A percentile compares a stretch with the other conserved stretches of the same genome.
These are phyloP conservation scores for Paecilomyces niveus DNA, from an alignment of 2,329 filamentous ascomycete genomes.

Conservation along the genomic window DNA sequence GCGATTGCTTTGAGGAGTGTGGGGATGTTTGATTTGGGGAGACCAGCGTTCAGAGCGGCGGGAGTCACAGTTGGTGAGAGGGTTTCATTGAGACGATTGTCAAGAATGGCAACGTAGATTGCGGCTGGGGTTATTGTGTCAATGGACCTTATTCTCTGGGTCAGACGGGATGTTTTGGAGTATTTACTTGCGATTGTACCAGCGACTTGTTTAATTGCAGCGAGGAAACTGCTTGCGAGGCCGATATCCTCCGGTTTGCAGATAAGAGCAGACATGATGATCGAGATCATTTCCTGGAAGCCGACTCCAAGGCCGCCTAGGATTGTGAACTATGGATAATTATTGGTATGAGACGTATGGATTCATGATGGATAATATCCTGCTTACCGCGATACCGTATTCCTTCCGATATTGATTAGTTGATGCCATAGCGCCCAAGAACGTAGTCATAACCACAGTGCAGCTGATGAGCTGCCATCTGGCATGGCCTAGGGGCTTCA, in stretches of 20 bases:
- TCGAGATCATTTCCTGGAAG: constrained; percentile 15
- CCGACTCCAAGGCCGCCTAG: constrained; percentile 17
- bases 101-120: constrained; percentile 17
- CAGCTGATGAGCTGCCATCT: constrained; percentile 12
- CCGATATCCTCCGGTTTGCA: constrained; percentile 15
- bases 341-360: background rate
- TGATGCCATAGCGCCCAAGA: constrained; percentile 13
- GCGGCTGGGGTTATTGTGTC: constrained; percentile 7
- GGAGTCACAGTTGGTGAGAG: constrained; percentile 17
- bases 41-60: constrained; percentile 28
- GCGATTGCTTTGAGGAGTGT: constrained; percentile 28
- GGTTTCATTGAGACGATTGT: constrained; percentile 6
- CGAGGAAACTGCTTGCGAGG: constrained; percentile 12
- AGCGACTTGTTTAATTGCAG: constrained; percentile 13
- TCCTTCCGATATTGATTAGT: constrained; percentile 10
- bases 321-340: constrained; percentile 7
- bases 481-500: constrained; percentile 9
- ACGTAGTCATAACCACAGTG: constrained; percentile 10
- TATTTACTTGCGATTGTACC: constrained; percentile 12
- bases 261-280: constrained; percentile 12
- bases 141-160: background rate
- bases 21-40: constrained; percentile 25
- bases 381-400: constrained; percentile 12
- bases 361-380: background rate
- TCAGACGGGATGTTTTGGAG: background rate